These are phyloP conservation scores for Nakazawaea sp. DNA, from an alignment of 805 yeast species.

Conservation along the genomic window DNA sequence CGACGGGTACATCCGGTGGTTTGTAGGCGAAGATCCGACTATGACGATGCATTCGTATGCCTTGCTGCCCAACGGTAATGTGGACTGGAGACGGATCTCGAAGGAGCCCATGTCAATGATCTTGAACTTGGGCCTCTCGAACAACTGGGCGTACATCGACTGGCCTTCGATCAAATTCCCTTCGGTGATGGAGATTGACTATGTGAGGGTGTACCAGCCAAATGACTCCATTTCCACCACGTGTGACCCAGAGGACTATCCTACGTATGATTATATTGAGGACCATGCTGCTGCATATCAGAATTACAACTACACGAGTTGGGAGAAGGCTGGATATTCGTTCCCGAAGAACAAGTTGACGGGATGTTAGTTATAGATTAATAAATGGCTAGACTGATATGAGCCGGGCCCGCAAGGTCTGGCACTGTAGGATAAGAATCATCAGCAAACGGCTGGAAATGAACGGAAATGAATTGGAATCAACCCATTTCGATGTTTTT, in stretches of 20 bases:
- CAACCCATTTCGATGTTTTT: no score
- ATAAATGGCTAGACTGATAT: no score
- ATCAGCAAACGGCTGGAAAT: no score
- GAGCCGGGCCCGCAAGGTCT: no score
- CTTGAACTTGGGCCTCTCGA: conserved; percentile 42
- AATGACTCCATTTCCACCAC: conserved; percentile 30
- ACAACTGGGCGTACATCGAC: conserved; percentile 44
- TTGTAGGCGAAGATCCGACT: conserved; percentile 40
- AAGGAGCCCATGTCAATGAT: conserved; percentile 46
- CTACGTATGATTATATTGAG: conserved; percentile 38
- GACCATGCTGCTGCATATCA: conserved; percentile 32
- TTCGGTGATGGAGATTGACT: conserved; percentile 32
- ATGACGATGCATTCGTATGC: conserved; percentile 36
- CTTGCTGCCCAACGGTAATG: conserved; percentile 41
- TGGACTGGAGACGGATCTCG: conserved; percentile 38
- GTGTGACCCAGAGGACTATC: conserved; percentile 42
- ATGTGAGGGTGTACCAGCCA: conserved; percentile 45
- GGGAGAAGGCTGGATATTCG: conserved; percentile 36
- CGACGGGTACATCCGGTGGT: conserved; percentile 36
- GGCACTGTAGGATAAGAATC: no score
- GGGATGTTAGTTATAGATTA: conserved; percentile 9
- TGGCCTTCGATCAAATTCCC: conserved; percentile 41
- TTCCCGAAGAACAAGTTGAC: conserved; percentile 32
- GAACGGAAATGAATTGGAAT: no score
- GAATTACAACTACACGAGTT: conserved; percentile 34